A percentile compares a stretch with the other conserved stretches of the same genome.
Conservation (phyloP, 371 early-diverging fungal genomes). For the Syncephalastrum contaminatum region DNA sequence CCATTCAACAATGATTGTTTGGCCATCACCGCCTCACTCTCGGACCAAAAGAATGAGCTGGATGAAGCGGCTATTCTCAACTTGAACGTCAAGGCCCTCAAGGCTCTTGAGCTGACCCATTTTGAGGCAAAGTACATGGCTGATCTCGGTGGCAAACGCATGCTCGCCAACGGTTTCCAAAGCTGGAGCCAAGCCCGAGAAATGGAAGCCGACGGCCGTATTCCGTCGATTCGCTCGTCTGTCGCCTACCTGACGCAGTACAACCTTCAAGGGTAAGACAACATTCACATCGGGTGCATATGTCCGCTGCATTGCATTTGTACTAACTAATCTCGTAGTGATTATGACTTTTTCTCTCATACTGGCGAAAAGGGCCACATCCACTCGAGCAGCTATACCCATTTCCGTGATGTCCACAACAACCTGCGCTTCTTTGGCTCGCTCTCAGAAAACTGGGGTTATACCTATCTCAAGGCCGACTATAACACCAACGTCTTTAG, state of each 20-base stretch:
- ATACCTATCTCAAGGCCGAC: slow-evolving; percentile 56
- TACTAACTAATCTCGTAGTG: slow-evolving; percentile 20
- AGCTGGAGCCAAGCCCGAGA: slow-evolving; percentile 57
- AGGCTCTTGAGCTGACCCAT: slow-evolving; percentile 24
- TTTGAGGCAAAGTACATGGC: slow-evolving; percentile 31
- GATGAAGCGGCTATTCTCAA: slow-evolving; percentile 15
- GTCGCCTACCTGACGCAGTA: slow-evolving; percentile 42
- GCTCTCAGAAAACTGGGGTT: slow-evolving; percentile 51
- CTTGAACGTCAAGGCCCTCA: slow-evolving; percentile 23
- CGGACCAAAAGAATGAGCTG: slow-evolving; percentile 17
- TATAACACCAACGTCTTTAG: slow-evolving; percentile 36
- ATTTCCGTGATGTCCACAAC: slow-evolving; percentile 47
- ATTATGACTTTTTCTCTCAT: slow-evolving; percentile 54
- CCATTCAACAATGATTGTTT: slow-evolving; percentile 22
- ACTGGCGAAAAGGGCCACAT: slow-evolving; percentile 51
- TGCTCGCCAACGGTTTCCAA: slow-evolving; percentile 61
- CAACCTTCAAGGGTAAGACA: slow-evolving; percentile 46
- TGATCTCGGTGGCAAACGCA: slow-evolving; percentile 30
- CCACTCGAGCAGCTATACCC: slow-evolving; percentile 56
- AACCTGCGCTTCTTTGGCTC: slow-evolving; percentile 50
- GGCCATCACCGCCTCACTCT: slow-evolving; percentile 13
- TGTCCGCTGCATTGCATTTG: slow-evolving; percentile 13
- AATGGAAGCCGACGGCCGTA: slow-evolving; percentile 25
- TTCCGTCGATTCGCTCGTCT: slow-evolving; percentile 34
- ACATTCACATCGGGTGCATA: slow-evolving; percentile 7